Evolutionary conservation across 805 yeast genomes (phyloP).

Genomic region (Groenewaldozyma tartarivorans): DNA sequence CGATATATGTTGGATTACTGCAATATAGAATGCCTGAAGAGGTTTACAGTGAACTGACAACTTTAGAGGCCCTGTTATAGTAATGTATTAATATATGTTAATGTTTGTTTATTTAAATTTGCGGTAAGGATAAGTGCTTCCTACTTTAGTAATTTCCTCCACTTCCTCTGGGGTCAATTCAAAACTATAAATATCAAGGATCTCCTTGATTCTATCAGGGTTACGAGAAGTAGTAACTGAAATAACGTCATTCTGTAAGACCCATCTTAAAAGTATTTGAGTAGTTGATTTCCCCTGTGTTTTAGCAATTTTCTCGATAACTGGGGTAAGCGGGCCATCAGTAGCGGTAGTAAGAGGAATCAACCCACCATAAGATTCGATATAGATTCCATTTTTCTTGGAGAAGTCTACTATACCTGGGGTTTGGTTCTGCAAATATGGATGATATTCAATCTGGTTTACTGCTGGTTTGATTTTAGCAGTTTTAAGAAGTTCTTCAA

Average conservation of each 20-base stretch:
- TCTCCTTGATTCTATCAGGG: conserved; percentile 39
- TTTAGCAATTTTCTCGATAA: conserved; percentile 46
- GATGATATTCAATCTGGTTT: conserved; percentile 55
- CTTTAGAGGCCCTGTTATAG: conserved; percentile 36
- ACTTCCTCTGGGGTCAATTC: conserved; percentile 37
- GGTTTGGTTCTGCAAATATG: conserved; percentile 42
- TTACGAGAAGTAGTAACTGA: conserved; percentile 59
- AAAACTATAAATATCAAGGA: conserved; percentile 44
- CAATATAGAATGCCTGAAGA: conserved; percentile 35
- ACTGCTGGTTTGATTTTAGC: conserved; percentile 46
- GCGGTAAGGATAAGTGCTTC: conserved; percentile 1
- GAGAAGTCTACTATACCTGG: conserved; percentile 36
- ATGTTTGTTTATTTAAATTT: no score
- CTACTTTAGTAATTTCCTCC: conserved; percentile 20
- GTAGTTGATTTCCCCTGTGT: conserved; percentile 35
- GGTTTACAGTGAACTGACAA: conserved; percentile 60
- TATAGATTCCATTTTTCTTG: conserved; percentile 36
- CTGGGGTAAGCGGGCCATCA: conserved; percentile 36
- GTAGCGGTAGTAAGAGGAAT: conserved; percentile 49
- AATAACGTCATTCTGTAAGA: conserved; percentile 57
- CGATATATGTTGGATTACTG: conserved; percentile 67
- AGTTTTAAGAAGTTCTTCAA: conserved; percentile 48
- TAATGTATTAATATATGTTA: background rate
- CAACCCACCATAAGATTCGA: conserved; percentile 64
- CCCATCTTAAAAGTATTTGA: conserved; percentile 46